These are phyloP conservation scores for Globisporangium canariense DNA, from an alignment of 352 stramenopile species.

Conservation along the genomic window DNA sequence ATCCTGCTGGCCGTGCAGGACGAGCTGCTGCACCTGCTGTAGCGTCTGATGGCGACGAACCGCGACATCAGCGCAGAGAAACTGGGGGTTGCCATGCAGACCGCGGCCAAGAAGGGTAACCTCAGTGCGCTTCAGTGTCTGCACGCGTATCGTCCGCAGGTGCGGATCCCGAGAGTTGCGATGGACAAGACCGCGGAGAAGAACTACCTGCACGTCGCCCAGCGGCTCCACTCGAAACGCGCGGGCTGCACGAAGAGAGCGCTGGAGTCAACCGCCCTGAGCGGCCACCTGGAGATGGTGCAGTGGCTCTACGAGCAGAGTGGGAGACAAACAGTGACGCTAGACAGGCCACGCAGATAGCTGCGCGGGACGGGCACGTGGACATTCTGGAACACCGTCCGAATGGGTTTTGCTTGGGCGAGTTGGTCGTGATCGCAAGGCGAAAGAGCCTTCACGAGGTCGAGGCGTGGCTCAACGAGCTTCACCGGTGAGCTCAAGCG, in stretches of 20 bases:
- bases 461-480: background rate
- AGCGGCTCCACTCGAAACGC: constrained; percentile 3
- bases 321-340: background rate
- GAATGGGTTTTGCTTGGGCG: background rate
- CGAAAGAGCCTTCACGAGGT: background rate
- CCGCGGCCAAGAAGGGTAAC: constrained; percentile 8
- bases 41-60: background rate
- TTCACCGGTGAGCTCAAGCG: background rate
- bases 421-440: constrained; percentile 6
- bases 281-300: constrained; percentile 6
- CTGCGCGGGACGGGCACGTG: constrained; percentile 12
- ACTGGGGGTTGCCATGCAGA: constrained; percentile 9
- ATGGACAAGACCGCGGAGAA: constrained; percentile 8
- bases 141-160: constrained; percentile 2
- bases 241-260: constrained; percentile 5
- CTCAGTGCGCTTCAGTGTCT: constrained; percentile 5
- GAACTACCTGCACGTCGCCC: background rate
- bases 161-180: background rate
- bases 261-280: constrained; percentile 3
- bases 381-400: constrained; percentile 6
- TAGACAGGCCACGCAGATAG: constrained; percentile 6
- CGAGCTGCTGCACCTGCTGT: constrained; percentile 11
- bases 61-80: constrained; percentile 6
- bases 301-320: constrained; percentile 10
- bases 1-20: constrained; percentile 5